Evolutionary conservation across 225 moss, liverwort and hornwort species (phyloP), one percentile per base, ranked within the genome.

Genomic region (Physcomitrellopsis africana): DNA sequence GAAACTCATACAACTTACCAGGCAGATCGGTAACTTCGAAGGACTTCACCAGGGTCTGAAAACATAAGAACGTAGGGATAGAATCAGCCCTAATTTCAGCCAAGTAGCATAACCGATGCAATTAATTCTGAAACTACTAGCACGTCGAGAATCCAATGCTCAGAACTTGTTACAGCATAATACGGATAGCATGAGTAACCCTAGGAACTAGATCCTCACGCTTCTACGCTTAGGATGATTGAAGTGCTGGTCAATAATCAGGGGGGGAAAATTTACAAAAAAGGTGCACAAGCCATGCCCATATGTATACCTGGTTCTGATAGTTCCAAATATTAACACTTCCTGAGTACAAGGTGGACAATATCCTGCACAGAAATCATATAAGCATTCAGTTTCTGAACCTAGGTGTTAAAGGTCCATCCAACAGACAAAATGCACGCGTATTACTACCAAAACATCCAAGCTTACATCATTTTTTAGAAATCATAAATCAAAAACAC

Each of bases 1-100:
- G 29, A 58, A 16, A 55, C 61, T 49, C 57, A 74, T 5, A 45
- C 27, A 54, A 84, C 80, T 70, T 63, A 96, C 96, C 96, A 70
- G 96, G 96, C 23, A 97, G 86, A 65, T 97, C 94, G 42, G 94
- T 94, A 60, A 97, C 94, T 86, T 97, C 96, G 64, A 97, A 97
- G 18, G 96, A 94, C 77, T 94, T 97, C 78, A 94, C 96, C 76
- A 97, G 83, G 69, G 90, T 84, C 94, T 96, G 91, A 76, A 84
- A 65, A 23, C 60, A 83, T 54, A 63, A 72, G 53, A 79, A 79
- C 22, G 74, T 60, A n/a, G 9, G 53, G 41, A 72, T 41, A 15
- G 51, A 0, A 57, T 37, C 17, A 67, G 12, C 43, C n/a, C 37
- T 32, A 0, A n/a, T 10, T 63, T 53, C 12, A 64, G 47, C 10